Conservation (phyloP, 495 filamentous ascomycete species). For the Hypomontagnella submonticulosa region DNA sequence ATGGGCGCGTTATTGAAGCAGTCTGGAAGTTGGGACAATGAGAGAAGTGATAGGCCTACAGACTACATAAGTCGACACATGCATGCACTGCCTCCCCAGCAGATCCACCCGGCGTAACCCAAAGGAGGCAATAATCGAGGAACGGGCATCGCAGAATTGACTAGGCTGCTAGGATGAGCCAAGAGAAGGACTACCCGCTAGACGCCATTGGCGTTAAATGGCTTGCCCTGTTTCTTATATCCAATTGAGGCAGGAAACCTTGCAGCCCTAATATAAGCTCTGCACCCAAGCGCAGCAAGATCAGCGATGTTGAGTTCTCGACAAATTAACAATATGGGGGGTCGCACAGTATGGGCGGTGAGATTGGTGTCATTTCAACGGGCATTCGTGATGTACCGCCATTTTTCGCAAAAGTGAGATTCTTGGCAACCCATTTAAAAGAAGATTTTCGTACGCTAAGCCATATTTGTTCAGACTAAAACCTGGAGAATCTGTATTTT, state of each 20-base stretch:
- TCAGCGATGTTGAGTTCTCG: conserved; percentile 1
- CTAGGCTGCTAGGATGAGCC: conserved; percentile 7
- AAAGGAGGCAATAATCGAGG: conserved; percentile 10
- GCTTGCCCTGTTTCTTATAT: neutral
- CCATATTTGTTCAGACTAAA: too few species aligned
- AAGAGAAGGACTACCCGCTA: conserved; percentile 5
- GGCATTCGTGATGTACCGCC: conserved; percentile 1
- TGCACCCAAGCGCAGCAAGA: conserved; percentile 9
- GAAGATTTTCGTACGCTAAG: too few species aligned
- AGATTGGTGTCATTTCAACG: conserved; percentile 12
- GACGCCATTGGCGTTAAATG: conserved; percentile 9
- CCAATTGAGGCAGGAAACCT: conserved; percentile 18
- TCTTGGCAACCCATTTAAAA: too few species aligned
- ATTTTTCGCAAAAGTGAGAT: too few species aligned
- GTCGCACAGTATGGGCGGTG: conserved; percentile 7
- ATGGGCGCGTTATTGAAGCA: conserved; percentile 11
- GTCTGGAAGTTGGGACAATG: conserved; percentile 11
- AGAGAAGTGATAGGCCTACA: conserved; percentile 11
- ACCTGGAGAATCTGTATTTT: too few species aligned
- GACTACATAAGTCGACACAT: conserved; percentile 24
- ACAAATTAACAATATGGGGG: conserved; percentile 7
- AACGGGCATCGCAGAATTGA: conserved; percentile 6
- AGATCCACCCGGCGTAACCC: conserved; percentile 27
- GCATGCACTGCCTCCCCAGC: conserved; percentile 39
- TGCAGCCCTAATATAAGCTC: conserved; percentile 33